phyloP scores from a whole-genome alignment of 768 basidiomycete genomes.

The Porphyrellus cyaneotinctus region DNA sequence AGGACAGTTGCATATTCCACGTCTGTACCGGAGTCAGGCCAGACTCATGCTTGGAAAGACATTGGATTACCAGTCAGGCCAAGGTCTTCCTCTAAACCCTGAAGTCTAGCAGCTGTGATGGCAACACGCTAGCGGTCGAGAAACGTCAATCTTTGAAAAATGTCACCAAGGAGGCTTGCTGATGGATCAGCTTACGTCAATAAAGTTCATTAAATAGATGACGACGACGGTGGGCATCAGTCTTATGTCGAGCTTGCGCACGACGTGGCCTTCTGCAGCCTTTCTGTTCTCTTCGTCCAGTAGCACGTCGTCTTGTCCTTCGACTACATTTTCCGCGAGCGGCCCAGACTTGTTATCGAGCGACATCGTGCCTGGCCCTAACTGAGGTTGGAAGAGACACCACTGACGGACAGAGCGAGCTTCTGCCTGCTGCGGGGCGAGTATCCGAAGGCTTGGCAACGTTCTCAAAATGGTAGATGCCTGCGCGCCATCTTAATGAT shows the following conservation, averaged over 20 bases:
- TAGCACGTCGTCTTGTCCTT: conserved; percentile 10
- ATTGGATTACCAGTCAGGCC: conserved; percentile 26
- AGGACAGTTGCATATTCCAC: conserved; percentile 51
- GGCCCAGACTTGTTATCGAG: conserved; percentile 7
- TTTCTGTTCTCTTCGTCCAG: conserved; percentile 9
- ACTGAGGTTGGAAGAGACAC: not conserved
- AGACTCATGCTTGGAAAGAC: not conserved
- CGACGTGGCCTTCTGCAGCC: conserved; percentile 21
- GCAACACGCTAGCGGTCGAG: conserved; percentile 32
- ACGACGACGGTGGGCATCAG: conserved; percentile 27
- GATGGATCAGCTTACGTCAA: conserved; percentile 15
- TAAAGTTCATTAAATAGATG: conserved; percentile 27
- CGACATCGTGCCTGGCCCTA: not conserved
- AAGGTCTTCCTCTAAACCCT: conserved; percentile 40
- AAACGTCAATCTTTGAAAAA: not conserved
- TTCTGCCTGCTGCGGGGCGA: not conserved
- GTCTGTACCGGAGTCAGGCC: conserved; percentile 29
- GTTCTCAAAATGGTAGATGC: not conserved
- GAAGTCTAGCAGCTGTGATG: conserved; percentile 35
- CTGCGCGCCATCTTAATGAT: too few species aligned
- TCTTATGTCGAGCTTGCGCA: conserved; percentile 27
- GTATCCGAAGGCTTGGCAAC: not conserved
- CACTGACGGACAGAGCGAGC: not conserved
- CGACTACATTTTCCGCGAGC: conserved; percentile 4
- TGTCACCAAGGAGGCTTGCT: not conserved